These are phyloP conservation scores for Lolium perenne DNA, from an alignment of 176 grass and related monocot genomes.

Conservation along the genomic window DNA sequence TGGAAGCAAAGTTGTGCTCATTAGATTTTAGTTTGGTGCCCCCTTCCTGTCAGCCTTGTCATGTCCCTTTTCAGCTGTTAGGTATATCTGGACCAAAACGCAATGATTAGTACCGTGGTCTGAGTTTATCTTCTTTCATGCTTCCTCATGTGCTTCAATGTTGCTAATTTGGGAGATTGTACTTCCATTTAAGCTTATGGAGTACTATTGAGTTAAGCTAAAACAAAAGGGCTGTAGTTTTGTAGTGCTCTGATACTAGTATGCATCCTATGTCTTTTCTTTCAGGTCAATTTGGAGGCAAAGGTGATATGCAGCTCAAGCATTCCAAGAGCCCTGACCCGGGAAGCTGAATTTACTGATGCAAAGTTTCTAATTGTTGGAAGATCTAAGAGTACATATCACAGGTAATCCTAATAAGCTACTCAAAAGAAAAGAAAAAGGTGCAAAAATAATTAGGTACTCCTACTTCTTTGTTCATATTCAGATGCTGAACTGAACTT, in stretches of 20 bases:
- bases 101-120: constrained; percentile 33
- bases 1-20: constrained; percentile 48
- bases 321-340: constrained; percentile 74
- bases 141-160: not conserved
- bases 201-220: not conserved
- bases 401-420: constrained; percentile 43
- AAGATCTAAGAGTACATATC: constrained; percentile 64
- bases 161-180: not conserved
- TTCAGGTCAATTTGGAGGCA: constrained; percentile 89
- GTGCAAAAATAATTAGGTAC: not conserved
- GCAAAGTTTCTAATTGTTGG: constrained; percentile 76
- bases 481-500: not conserved
- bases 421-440: not conserved
- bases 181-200: not conserved
- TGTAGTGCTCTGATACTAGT: not conserved
- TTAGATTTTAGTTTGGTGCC: constrained; percentile 42
- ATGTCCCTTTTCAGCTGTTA: constrained; percentile 40
- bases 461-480: not conserved
- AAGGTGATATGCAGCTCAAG: constrained; percentile 78
- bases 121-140: constrained; percentile 25
- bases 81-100: constrained; percentile 22
- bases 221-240: not conserved
- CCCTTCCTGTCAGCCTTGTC: constrained; percentile 44
- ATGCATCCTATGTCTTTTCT: not conserved
- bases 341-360: constrained; percentile 65